Conservation (phyloP, 1,284 basidiomycete genomes). For the Bjerkandera adusta region DNA sequence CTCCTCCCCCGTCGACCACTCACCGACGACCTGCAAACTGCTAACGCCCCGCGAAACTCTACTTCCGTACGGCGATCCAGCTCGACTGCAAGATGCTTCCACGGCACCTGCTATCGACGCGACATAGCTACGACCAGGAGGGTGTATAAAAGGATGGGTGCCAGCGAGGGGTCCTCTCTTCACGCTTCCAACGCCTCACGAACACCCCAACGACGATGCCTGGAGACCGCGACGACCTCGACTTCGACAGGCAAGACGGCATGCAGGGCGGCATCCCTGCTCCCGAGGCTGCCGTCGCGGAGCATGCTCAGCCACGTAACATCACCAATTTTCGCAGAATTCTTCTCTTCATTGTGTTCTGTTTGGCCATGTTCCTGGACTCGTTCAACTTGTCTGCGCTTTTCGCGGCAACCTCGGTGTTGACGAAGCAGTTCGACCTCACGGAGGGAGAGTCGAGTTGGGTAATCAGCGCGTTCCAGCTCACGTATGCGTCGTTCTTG, state of each 20-base stretch:
- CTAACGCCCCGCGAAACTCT: not conserved
- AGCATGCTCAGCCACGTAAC: not conserved
- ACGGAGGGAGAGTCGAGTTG: conserved; percentile 28
- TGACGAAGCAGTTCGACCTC: conserved; percentile 12
- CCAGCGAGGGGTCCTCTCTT: no score
- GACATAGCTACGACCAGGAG: not conserved
- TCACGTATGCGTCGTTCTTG: conserved; percentile 37
- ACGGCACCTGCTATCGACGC: not conserved
- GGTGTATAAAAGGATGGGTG: no score
- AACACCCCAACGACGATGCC: not conserved
- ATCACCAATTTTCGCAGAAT: conserved; percentile 18
- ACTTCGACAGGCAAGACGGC: not conserved
- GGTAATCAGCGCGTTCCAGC: conserved; percentile 35
- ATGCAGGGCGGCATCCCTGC: not conserved
- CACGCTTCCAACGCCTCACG: not conserved
- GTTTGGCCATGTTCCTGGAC: conserved; percentile 35
- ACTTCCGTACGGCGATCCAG: no score
- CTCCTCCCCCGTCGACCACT: not conserved
- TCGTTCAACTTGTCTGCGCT: conserved; percentile 33
- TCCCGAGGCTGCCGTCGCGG: not conserved
- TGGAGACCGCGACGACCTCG: not conserved
- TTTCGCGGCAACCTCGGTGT: conserved; percentile 30
- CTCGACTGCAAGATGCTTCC: no score
- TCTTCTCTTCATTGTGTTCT: conserved; percentile 30
- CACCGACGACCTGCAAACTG: not conserved